These are phyloP conservation scores for Cokeromyces recurvatus DNA, from an alignment of 371 early-diverging fungal genomes.

Conservation along the genomic window DNA sequence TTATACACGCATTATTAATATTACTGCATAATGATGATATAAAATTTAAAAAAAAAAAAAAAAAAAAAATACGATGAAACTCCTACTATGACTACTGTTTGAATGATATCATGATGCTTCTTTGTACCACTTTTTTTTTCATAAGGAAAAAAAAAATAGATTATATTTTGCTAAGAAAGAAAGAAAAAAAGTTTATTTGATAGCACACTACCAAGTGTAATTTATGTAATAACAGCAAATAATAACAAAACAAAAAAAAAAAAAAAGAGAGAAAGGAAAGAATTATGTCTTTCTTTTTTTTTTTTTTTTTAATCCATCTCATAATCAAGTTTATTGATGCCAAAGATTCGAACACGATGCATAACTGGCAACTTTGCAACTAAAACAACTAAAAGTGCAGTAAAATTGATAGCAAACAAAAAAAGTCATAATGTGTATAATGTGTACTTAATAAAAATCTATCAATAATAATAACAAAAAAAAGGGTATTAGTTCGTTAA, in stretches of 20 bases:
- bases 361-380: constrained; percentile 93
- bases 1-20: background rate
- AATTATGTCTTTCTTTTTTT: background rate
- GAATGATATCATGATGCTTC: too few relatives aligned
- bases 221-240: too few relatives aligned
- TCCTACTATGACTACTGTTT: too few relatives aligned
- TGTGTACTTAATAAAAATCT: constrained; percentile 94
- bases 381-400: constrained; percentile 73
- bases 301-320: constrained; percentile 24
- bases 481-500: too few relatives aligned
- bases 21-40: too few relatives aligned
- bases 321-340: constrained; percentile 74
- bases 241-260: too few relatives aligned
- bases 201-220: too few relatives aligned
- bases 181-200: background rate
- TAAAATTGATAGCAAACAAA: constrained; percentile 84
- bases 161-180: background rate
- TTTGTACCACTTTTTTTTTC: too few relatives aligned
- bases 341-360: constrained; percentile 95
- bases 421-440: constrained; percentile 89
- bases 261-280: too few relatives aligned
- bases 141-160: too few relatives aligned
- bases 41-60: too few relatives aligned
- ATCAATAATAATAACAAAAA: constrained; percentile 3
- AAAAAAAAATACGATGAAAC: too few relatives aligned